Evolutionary conservation across 768 basidiomycete genomes (phyloP).

Genomic region (Steccherinum ochraceum): DNA sequence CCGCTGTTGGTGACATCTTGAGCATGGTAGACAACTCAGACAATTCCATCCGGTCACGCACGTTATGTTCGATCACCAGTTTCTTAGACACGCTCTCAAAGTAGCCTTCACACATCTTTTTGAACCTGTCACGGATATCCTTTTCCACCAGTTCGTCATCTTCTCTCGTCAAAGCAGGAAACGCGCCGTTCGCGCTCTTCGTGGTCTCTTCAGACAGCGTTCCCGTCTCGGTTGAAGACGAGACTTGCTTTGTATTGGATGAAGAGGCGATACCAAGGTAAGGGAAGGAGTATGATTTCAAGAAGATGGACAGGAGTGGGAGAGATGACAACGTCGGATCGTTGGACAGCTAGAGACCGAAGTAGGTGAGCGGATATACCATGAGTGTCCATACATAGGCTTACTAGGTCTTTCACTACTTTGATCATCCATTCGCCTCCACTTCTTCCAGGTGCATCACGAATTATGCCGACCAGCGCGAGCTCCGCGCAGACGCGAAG

Average conservation of each 20-base stretch:
- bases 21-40: constrained; percentile 1
- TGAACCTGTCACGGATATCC: constrained; percentile 84
- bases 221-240: constrained; percentile 47
- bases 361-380: not conserved
- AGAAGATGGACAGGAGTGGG: constrained; percentile 85
- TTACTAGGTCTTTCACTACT: constrained; percentile 74
- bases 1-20: constrained; percentile 41
- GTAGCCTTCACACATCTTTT: constrained; percentile 89
- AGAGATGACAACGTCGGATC: constrained; percentile 84
- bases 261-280: constrained; percentile 74
- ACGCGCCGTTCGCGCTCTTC: constrained; percentile 25
- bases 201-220: constrained; percentile 38
- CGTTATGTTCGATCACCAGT: constrained; percentile 86
- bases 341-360: constrained; percentile 60
- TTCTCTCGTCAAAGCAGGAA: constrained; percentile 39
- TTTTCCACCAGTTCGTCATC: constrained; percentile 76
- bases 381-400: not conserved
- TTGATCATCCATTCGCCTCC: constrained; percentile 91
- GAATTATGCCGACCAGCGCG: constrained; percentile 80
- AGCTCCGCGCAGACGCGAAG: constrained; percentile 87
- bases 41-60: constrained; percentile 26
- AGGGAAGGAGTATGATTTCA: constrained; percentile 86
- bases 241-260: constrained; percentile 49
- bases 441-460: constrained; percentile 61
- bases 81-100: constrained; percentile 91